These are phyloP conservation scores for Calonectria ilicicola DNA, from an alignment of 2,329 filamentous ascomycete species.

Conservation along the genomic window DNA sequence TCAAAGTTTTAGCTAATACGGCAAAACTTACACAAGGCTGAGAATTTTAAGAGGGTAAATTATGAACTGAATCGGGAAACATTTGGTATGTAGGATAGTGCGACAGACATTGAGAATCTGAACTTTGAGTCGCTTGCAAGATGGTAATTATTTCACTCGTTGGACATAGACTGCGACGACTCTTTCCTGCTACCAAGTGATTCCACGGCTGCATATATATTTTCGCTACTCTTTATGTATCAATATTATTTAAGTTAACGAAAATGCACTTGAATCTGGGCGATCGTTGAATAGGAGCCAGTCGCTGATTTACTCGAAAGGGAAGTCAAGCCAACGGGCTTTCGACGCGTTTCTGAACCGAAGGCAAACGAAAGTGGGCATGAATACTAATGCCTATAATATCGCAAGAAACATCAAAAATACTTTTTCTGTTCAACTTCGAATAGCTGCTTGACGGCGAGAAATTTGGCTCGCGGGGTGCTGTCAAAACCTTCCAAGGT, in stretches of 20 bases:
- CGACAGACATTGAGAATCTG: too few species aligned
- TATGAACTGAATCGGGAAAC: neutral
- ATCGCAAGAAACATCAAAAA: neutral
- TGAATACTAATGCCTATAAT: neutral
- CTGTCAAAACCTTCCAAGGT: neutral
- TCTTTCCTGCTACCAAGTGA: neutral
- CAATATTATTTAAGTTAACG: neutral
- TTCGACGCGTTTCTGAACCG: neutral
- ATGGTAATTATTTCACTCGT: neutral
- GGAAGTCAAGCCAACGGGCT: too few species aligned
- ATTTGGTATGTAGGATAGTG: too few species aligned
- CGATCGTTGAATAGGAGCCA: too few species aligned
- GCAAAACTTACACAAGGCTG: neutral
- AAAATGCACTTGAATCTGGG: too few species aligned
- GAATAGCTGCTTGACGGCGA: neutral
- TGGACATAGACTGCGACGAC: neutral
- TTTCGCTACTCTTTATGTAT: neutral
- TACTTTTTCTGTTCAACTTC: neutral
- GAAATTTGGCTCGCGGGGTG: neutral
- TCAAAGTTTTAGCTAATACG: neutral
- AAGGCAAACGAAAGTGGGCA: neutral
- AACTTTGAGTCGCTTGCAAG: neutral
- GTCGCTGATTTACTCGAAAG: too few species aligned
- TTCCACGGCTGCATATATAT: neutral
- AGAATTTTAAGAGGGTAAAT: neutral